Evolutionary conservation across 2,329 filamentous ascomycete genomes (phyloP).

Genomic region (Cladosporium sp.): DNA sequence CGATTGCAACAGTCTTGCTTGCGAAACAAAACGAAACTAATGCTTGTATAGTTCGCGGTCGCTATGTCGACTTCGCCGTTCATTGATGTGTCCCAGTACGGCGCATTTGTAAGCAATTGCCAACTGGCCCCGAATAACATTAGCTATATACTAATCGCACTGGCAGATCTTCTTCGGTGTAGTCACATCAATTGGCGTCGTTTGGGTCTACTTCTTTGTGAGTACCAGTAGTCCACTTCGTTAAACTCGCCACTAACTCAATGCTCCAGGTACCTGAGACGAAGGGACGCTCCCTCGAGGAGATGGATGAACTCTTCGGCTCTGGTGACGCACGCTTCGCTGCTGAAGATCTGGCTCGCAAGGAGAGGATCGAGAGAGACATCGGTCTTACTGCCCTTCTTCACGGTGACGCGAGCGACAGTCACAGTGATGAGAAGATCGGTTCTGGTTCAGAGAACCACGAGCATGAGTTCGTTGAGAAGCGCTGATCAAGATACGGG

Average conservation of each 20-base stretch:
- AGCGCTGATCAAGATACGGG: background rate
- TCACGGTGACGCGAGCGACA: background rate
- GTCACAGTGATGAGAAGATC: background rate
- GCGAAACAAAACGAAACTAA: background rate
- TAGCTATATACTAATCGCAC: background rate
- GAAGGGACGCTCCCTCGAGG: conserved; percentile 30
- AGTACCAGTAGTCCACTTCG: background rate
- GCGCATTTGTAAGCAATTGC: conserved; percentile 22
- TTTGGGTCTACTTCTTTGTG: conserved; percentile 29
- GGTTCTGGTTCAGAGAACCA: conserved; percentile 7
- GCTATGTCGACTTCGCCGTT: conserved; percentile 25
- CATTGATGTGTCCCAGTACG: conserved; percentile 23
- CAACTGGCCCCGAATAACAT: too few relatives aligned
- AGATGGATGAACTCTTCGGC: conserved; percentile 34
- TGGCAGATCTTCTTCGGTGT: conserved; percentile 26
- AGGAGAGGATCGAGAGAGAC: conserved; percentile 17
- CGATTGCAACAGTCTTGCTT: background rate
- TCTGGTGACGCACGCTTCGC: conserved; percentile 24
- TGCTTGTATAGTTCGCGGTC: conserved; percentile 20
- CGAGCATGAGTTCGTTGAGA: conserved; percentile 13
- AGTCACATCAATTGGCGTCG: conserved; percentile 22
- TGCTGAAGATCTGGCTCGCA: conserved; percentile 10
- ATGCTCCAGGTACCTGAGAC: conserved; percentile 26
- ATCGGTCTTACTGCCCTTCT: conserved; percentile 14
- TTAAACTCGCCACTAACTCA: background rate